Evolutionary conservation across 495 filamentous ascomycete genomes (phyloP).

Genomic region (Barbatosphaeria neglecta): DNA sequence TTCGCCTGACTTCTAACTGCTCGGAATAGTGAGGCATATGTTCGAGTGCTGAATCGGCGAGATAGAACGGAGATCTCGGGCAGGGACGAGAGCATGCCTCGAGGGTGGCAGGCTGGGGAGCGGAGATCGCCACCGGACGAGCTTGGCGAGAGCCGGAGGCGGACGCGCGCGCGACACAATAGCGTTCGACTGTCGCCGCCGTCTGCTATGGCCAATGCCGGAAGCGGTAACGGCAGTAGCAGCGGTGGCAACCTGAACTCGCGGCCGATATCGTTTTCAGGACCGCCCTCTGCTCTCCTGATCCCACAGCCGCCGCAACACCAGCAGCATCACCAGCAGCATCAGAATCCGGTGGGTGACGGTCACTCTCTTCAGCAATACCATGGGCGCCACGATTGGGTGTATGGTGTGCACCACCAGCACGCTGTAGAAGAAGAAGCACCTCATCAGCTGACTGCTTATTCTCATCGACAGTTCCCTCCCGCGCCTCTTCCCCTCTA

Average conservation of each 20-base stretch:
- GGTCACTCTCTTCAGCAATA: conserved; percentile 1
- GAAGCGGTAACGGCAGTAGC: not conserved
- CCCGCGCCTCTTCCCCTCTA: not conserved
- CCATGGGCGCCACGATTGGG: not conserved
- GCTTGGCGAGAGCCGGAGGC: conserved; percentile 19
- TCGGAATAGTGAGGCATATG: not conserved
- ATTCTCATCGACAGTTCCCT: not conserved
- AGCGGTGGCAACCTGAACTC: not conserved
- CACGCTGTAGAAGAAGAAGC: not conserved
- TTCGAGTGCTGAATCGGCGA: conserved; percentile 1
- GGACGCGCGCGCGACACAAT: conserved; percentile 24
- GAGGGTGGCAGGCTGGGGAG: conserved; percentile 13
- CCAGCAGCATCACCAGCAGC: not conserved
- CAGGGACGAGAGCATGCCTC: conserved; percentile 1
- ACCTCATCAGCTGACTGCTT: not conserved
- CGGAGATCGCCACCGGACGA: conserved; percentile 29
- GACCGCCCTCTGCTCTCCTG: not conserved
- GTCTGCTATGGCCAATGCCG: not conserved
- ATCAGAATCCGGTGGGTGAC: conserved; percentile 13
- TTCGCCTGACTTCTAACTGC: not conserved
- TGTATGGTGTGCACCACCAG: not conserved
- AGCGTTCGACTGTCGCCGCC: conserved; percentile 11
- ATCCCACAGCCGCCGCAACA: not conserved
- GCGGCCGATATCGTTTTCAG: not conserved
- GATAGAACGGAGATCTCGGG: conserved; percentile 1